Percentiles rank a stretch among this genome's conserved stretches.
Evolutionary conservation across 768 basidiomycete genomes (phyloP).

Genomic region (Gloeopeniophorella convolvens): DNA sequence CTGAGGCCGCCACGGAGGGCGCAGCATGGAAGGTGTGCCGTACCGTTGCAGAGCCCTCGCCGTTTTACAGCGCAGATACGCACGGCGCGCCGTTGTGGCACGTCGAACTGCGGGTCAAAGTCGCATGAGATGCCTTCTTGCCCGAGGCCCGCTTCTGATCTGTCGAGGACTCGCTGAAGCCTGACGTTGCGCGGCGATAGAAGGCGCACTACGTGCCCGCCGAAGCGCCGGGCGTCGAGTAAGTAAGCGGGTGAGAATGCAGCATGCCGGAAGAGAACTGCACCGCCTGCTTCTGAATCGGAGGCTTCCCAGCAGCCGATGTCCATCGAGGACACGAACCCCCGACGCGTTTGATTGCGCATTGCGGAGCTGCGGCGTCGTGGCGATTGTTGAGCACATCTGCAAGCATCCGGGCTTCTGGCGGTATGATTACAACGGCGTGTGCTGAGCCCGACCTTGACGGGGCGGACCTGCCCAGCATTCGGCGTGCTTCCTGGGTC

Average conservation of each 20-base stretch:
- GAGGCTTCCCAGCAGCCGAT: constrained; percentile 10
- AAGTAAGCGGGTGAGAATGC: constrained; percentile 4
- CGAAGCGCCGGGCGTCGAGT: not conserved
- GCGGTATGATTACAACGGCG: constrained; percentile 4
- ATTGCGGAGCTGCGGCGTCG: too few species aligned
- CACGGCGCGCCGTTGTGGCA: too few species aligned
- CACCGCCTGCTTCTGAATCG: too few species aligned
- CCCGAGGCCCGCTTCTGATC: too few species aligned
- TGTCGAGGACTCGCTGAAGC: not conserved
- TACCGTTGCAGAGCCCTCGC: not conserved
- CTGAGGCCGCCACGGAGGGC: constrained; percentile 5
- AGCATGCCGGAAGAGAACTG: constrained; percentile 1
- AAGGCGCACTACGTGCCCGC: too few species aligned
- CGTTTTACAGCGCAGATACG: too few species aligned
- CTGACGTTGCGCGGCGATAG: constrained; percentile 15
- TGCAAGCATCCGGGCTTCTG: not conserved
- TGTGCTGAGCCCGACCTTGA: constrained; percentile 3
- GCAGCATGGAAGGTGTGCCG: not conserved
- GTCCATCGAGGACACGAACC: too few species aligned
- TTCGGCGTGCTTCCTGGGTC: constrained; percentile 1
- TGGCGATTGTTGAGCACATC: not conserved
- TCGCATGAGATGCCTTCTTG: too few species aligned
- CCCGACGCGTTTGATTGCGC: too few species aligned
- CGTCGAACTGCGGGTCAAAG: too few species aligned
- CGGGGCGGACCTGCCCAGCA: constrained; percentile 2